Conservation (phyloP, 1,284 basidiomycete genomes). For the Cutaneotrichosporon cyanovorans region DNA sequence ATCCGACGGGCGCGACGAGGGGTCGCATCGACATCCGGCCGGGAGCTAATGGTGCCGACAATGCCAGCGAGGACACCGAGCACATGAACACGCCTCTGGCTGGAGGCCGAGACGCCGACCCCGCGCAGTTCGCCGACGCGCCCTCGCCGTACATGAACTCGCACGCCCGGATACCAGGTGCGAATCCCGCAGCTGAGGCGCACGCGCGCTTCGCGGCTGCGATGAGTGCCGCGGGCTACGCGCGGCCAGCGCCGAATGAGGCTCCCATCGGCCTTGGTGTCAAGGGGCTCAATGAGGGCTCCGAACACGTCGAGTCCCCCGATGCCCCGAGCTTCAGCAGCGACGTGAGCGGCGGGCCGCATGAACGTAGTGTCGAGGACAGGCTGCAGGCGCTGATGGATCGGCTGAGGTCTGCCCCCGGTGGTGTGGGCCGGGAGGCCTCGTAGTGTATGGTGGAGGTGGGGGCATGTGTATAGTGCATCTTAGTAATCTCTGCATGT, state of each 20-base stretch:
- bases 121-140: constrained; percentile 11
- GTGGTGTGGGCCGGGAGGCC: constrained; percentile 6
- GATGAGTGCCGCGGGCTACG: neutral
- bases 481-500: too few relatives aligned
- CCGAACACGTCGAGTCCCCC: constrained; percentile 12
- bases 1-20: constrained; percentile 25
- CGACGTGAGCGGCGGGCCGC: constrained; percentile 6
- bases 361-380: constrained; percentile 31
- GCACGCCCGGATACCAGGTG: neutral
- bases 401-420: constrained; percentile 23
- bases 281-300: too few relatives aligned
- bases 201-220: constrained; percentile 10
- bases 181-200: neutral
- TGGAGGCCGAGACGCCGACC: neutral
- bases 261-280: too few relatives aligned
- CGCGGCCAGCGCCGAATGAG: too few relatives aligned
- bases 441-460: too few relatives aligned
- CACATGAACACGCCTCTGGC: neutral
- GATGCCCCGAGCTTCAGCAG: constrained; percentile 24
- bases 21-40: constrained; percentile 37
- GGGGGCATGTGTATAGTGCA: too few relatives aligned
- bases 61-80: neutral
- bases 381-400: constrained; percentile 40
- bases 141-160: neutral
- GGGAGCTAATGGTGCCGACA: too few relatives aligned